A percentile compares a stretch with the other conserved stretches of the same genome.
These are phyloP conservation scores for Selaginella moellendorffii DNA, from an alignment of 75 land plant species.

Conservation along the genomic window DNA sequence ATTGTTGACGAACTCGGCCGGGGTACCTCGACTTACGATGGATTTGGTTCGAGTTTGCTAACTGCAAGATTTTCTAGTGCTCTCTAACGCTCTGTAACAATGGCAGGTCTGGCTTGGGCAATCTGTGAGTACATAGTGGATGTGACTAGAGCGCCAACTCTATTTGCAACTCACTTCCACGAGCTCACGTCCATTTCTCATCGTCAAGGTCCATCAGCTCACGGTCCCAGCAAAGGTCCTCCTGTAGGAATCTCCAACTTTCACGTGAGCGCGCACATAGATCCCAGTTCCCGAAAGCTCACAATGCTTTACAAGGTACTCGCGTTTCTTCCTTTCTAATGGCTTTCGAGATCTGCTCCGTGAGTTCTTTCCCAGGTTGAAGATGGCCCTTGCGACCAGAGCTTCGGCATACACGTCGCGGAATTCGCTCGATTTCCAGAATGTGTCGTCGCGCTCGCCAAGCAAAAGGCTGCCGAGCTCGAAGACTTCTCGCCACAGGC, in stretches of 20 bases:
- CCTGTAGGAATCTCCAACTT: conserved; percentile 68
- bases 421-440: conserved; percentile 96
- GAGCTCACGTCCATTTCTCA: conserved; percentile 81
- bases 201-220: too few species aligned
- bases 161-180: conserved; percentile 98
- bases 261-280: conserved; percentile 95
- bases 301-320: conserved; percentile 97
- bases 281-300: conserved; percentile 59
- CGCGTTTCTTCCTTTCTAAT: neutral
- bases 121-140: conserved; percentile 90
- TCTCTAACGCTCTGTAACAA: too few species aligned
- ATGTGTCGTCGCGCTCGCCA: conserved; percentile 74
- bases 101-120: conserved; percentile 96
- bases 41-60: conserved; percentile 85
- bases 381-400: conserved; percentile 95
- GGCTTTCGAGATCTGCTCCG: neutral
- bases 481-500: conserved; percentile 57
- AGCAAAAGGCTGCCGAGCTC: conserved; percentile 82
- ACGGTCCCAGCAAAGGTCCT: too few species aligned
- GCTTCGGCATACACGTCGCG: conserved; percentile 98
- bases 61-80: too few species aligned
- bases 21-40: conserved; percentile 98
- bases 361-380: conserved; percentile 52
- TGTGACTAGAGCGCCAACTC: conserved; percentile 80
- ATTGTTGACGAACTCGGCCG: conserved; percentile 97